phyloP scores from a whole-genome alignment of 2,329 filamentous ascomycete genomes.

The Zasmidium cellare region DNA sequence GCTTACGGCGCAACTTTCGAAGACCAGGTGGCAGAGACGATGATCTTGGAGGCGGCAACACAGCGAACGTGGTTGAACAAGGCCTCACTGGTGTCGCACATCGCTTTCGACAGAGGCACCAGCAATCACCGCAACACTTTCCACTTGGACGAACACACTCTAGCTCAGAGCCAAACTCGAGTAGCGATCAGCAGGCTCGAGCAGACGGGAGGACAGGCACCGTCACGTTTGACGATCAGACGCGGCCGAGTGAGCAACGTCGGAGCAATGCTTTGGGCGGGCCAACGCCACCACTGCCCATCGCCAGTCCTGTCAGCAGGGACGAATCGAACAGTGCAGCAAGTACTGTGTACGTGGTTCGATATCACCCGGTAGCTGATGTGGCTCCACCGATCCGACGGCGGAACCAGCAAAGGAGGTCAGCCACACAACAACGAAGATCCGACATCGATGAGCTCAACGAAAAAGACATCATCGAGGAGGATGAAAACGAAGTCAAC shows the following conservation, averaged over 20 bases:
- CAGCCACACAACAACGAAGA: conserved; percentile 4
- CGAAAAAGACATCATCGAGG: conserved; percentile 29
- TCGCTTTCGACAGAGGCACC: conserved; percentile 27
- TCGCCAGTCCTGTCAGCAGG: conserved; percentile 59
- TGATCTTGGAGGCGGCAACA: conserved; percentile 27
- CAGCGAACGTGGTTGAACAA: conserved; percentile 28
- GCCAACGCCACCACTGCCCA: conserved; percentile 46
- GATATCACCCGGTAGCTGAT: conserved; percentile 57
- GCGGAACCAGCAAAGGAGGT: conserved; percentile 19
- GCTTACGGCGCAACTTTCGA: conserved; percentile 32
- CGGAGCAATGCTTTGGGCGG: conserved; percentile 13
- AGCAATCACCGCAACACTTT: conserved; percentile 30
- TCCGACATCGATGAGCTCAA: conserved; percentile 10
- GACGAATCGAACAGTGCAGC: conserved; percentile 62
- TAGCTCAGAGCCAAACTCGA: conserved; percentile 17
- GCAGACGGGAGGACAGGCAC: not conserved
- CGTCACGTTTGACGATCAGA: conserved; percentile 4
- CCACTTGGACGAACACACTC: conserved; percentile 36
- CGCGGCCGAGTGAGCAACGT: conserved; percentile 3
- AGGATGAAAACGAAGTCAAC: conserved; percentile 20
- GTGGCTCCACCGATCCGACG: conserved; percentile 41
- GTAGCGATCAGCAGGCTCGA: conserved; percentile 8
- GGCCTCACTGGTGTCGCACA: conserved; percentile 27
- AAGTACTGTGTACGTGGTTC: conserved; percentile 64
- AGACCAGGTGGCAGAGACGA: conserved; percentile 29